These are phyloP conservation scores for Cantharellus cinnabarinus DNA, from an alignment of 768 basidiomycete genomes.

Conservation along the genomic window DNA sequence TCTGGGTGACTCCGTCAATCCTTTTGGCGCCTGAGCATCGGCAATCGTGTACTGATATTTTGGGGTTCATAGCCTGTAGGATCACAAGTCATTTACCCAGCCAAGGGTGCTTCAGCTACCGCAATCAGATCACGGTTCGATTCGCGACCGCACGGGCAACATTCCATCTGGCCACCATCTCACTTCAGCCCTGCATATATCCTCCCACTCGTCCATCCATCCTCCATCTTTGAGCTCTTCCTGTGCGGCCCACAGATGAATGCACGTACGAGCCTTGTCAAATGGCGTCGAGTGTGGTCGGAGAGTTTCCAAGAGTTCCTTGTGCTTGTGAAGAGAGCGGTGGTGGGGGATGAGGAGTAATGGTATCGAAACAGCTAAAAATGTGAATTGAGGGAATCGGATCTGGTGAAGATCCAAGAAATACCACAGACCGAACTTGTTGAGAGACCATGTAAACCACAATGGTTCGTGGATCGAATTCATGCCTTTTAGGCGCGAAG, in stretches of 20 bases:
- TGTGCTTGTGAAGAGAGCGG: conserved; percentile 38
- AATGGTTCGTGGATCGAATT: conserved; percentile 54
- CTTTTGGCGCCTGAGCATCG: no score
- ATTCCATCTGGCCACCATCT: conserved; percentile 32
- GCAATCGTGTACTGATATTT: no score
- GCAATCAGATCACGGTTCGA: no score
- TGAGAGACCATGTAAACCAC: conserved; percentile 67
- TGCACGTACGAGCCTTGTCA: conserved; percentile 40
- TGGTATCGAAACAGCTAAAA: conserved; percentile 34
- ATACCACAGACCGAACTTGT: conserved; percentile 42
- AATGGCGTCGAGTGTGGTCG: conserved; percentile 49
- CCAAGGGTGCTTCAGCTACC: no score
- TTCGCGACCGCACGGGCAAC: no score
- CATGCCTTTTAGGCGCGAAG: conserved; percentile 49
- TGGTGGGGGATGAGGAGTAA: conserved; percentile 43
- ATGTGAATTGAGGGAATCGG: neutral
- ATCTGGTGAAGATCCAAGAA: neutral
- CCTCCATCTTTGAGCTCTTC: conserved; percentile 42
- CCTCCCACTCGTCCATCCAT: conserved; percentile 61
- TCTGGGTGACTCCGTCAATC: no score
- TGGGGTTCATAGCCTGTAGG: no score
- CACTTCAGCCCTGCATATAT: conserved; percentile 51
- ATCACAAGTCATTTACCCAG: no score
- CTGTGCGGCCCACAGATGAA: conserved; percentile 51
- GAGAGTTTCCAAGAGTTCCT: conserved; percentile 33